Conservation (phyloP, 1,284 basidiomycete species). For the Cutaneotrichosporon cavernicola region DNA sequence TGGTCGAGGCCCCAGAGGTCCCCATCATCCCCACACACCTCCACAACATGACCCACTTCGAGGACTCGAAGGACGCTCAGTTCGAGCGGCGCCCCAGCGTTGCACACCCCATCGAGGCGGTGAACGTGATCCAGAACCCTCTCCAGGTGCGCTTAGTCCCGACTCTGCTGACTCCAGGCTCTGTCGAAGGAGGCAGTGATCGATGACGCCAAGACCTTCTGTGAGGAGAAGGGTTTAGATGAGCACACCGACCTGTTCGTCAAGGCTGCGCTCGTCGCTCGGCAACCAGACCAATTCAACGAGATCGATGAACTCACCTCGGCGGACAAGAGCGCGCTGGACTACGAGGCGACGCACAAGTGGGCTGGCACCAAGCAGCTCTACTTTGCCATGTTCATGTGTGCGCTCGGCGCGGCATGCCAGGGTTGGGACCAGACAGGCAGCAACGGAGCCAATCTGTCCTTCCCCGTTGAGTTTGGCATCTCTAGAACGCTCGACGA, state of each 20-base stretch:
- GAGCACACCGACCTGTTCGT: conserved; percentile 50
- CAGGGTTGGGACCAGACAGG: conserved; percentile 50
- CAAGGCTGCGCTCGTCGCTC: conserved; percentile 66
- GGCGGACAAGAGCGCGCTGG: conserved; percentile 59
- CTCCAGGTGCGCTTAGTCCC: background rate
- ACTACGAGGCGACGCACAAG: conserved; percentile 62
- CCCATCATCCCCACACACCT: no score
- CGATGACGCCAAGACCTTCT: background rate
- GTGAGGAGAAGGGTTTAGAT: background rate
- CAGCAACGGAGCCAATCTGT: conserved; percentile 61
- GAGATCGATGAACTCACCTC: conserved; percentile 59
- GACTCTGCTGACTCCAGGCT: no score
- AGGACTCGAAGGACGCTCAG: no score
- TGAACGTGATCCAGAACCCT: conserved; percentile 8
- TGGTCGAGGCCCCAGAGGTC: no score
- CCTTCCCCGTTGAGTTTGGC: conserved; percentile 65
- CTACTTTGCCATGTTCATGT: conserved; percentile 36
- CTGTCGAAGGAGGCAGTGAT: no score
- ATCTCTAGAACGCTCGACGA: conserved; percentile 47
- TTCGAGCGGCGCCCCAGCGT: conserved; percentile 2
- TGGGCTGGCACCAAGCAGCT: conserved; percentile 61
- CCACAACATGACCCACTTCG: no score
- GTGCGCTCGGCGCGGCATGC: conserved; percentile 42
- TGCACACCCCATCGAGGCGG: background rate
- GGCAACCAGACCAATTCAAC: conserved; percentile 58